Evolutionary conservation across 306 rosid genomes (phyloP), one percentile per base, ranked within the genome.

Genomic region (Vigna reflexopilosa): DNA sequence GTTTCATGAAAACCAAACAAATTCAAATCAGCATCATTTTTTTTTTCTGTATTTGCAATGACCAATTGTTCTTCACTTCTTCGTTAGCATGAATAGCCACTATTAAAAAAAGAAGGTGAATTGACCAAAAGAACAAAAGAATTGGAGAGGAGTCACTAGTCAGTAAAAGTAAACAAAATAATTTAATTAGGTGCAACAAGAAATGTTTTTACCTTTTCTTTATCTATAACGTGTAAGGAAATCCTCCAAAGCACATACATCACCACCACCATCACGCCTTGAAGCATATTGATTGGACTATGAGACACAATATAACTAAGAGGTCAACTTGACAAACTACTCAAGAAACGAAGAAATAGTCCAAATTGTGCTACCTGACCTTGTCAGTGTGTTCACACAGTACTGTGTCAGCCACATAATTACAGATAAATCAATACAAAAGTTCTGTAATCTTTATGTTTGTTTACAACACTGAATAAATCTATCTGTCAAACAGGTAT

Each of bases 321-420:
- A 66, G 57, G 74, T 80, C 82, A 83, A 74, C 75, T 42, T 70
- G 24, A 24, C 62, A 79, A 58, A 36, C 72, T 1, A 57, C 12
- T 19, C 20, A 72, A 52, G 83, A 77, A 22, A n/a, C 0, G 49
- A 71, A 59, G 85, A 77, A 24, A n/a, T 1, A 49, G 85, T 86
- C 89, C 72, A 86, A 73, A 55, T 70, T 77, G 69, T 59, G 68
- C 2, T 48, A 20, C 44, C 48, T 49, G 83, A 90, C 89, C 74
- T 59, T 36, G 85, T 88, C 90, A 81, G 76, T 49, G 67, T 24
- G 79, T 66, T 55, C 72, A 80, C 51, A 76, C 67, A 45, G 47
- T 85, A 72, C 47, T 32, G 19, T 49, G 13, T 66, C 44, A 77
- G 2, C 78, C 84, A 74, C 72, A 78, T 40, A 5, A 44, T 56